These are phyloP conservation scores for Cladosporium halotolerans DNA, from an alignment of 2,329 filamentous ascomycete genomes.

Conservation along the genomic window DNA sequence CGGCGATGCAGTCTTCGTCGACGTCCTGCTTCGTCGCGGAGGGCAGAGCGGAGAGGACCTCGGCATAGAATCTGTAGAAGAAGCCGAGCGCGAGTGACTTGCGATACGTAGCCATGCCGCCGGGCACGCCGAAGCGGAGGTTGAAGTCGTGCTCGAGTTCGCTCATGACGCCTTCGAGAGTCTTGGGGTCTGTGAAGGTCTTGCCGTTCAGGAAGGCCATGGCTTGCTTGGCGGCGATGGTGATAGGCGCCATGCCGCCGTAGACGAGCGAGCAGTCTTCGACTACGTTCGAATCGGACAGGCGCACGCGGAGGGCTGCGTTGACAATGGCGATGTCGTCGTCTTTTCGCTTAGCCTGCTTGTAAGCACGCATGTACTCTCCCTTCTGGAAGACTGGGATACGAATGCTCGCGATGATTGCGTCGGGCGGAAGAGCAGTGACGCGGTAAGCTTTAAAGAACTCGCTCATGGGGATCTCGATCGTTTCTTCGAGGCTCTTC, in stretches of 20 bases:
- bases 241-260: constrained; percentile 90
- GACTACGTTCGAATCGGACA: constrained; percentile 65
- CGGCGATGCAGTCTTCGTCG: constrained; percentile 70
- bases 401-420: constrained; percentile 78
- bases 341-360: constrained; percentile 94
- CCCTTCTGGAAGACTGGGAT: constrained; percentile 73
- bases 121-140: constrained; percentile 81
- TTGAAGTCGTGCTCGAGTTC: constrained; percentile 87
- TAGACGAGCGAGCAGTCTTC: constrained; percentile 76
- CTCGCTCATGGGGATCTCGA: constrained; percentile 80
- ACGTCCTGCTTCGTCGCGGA: constrained; percentile 43
- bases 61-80: constrained; percentile 96
- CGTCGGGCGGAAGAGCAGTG: constrained; percentile 74
- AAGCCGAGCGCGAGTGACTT: constrained; percentile 87
- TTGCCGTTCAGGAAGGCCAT: constrained; percentile 70
- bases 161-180: constrained; percentile 83
- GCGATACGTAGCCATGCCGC: constrained; percentile 94
- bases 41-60: constrained; percentile 61
- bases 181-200: constrained; percentile 71
- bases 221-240: constrained; percentile 76
- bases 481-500: constrained; percentile 66
- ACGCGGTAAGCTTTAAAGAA: constrained; percentile 91
- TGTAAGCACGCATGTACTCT: constrained; percentile 85
- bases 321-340: constrained; percentile 99
- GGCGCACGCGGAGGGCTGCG: constrained; percentile 67